phyloP scores from a whole-genome alignment of 495 filamentous ascomycete species.

The Podospora australis region DNA sequence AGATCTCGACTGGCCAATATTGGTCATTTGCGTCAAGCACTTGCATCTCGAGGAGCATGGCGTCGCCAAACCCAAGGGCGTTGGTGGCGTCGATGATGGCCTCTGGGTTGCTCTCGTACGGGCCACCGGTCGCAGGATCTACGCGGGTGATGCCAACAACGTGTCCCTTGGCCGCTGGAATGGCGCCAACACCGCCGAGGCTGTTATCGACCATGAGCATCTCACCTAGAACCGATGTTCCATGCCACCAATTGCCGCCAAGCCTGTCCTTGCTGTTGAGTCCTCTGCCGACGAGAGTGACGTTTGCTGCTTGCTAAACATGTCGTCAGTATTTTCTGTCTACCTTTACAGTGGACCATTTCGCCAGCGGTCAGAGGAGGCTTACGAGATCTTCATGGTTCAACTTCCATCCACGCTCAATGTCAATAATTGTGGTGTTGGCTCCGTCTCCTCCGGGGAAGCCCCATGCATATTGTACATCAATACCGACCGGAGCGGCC shows the following conservation, averaged over 20 bases:
- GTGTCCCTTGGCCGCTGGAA: not conserved
- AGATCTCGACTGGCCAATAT: slow-evolving; percentile 7
- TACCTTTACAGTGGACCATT: not conserved
- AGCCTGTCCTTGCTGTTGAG: not conserved
- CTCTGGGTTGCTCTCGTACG: slow-evolving; percentile 2
- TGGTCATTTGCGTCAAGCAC: not conserved
- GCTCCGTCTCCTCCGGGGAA: slow-evolving; percentile 10
- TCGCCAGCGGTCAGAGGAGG: not conserved
- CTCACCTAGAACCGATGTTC: slow-evolving; percentile 11
- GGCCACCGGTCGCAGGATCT: not conserved
- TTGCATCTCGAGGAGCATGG: slow-evolving; percentile 12
- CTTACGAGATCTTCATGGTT: slow-evolving; percentile 10
- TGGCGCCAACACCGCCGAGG: slow-evolving; percentile 11
- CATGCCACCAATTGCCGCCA: not conserved
- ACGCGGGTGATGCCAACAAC: slow-evolving; percentile 1
- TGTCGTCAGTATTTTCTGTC: too few relatives aligned
- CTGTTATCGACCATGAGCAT: slow-evolving; percentile 11
- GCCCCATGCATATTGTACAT: slow-evolving; percentile 11
- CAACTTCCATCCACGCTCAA: slow-evolving; percentile 12
- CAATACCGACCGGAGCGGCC: slow-evolving; percentile 2
- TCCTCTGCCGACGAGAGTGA: not conserved
- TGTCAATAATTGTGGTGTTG: slow-evolving; percentile 4
- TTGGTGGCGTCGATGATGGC: slow-evolving; percentile 4
- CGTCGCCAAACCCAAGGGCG: slow-evolving; percentile 2
- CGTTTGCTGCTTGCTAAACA: not conserved